Evolutionary conservation across 2,329 filamentous ascomycete species (phyloP), one percentile per base, ranked within the genome.

Genomic region (Endoconidiophora laricicola): DNA sequence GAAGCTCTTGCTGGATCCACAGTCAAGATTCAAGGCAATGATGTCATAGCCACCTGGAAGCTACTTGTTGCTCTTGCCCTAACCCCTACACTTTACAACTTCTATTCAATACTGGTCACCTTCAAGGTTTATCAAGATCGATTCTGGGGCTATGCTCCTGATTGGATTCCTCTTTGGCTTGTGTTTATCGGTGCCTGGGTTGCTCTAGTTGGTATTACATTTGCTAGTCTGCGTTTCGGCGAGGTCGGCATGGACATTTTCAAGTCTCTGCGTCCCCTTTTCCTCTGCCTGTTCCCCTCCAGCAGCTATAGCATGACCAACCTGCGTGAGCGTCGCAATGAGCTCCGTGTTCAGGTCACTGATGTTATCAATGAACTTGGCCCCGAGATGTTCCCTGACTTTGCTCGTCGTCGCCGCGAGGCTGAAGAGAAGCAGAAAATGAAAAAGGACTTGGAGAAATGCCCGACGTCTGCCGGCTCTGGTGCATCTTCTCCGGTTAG

Each of bases 191-290:
- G 78, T 38, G 83, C 87, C 46, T 81, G 85, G 68, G 71, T 86
- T 44, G 68, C 93, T 56, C 94, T 94, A 70, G 83, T 88, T 4
- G 75, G 79, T 22, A 83, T 95, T 58, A 95, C 88, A 0, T 95
- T 94, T 63, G 88, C 87, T 3, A 86, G 91, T 5, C 78, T 98
- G 48, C 82, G 91, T 9, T 94, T 96, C 57, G 91, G 91, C 44
- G 91, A 98, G 66, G 82, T 94, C n/a, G 91, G 90, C 48, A 95
- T 98, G 87, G 91, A 98, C 61, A 95, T 98, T 50, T 70, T 91
- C 68, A 98, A 96, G 66, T 96, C 90, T 0, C 74, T 98, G 14
- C 78, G 86, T 7, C 91, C 91, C 4, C 75, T 98, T 7, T 70
- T 94, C 43, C 72, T 95, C 33, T 91, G 85, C 56, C 73, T 96